Conservation (phyloP, 345 rosid species). For the Populus nigra region DNA sequence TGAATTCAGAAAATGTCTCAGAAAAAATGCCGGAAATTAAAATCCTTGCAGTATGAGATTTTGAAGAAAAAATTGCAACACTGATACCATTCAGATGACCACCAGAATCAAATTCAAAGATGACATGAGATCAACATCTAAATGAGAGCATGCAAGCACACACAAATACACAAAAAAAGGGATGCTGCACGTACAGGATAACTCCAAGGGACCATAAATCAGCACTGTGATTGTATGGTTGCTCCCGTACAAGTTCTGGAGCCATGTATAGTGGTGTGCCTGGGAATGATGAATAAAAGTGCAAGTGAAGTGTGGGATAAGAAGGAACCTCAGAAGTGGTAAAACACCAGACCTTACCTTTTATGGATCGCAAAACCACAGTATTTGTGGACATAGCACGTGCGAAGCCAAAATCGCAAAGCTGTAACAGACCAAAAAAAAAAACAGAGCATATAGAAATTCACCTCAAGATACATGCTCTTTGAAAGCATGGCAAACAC, state of each 20-base stretch:
- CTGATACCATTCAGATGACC: background rate
- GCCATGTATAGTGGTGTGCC: constrained; percentile 99
- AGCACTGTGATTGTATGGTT: constrained; percentile 97
- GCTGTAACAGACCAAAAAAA: constrained; percentile 47
- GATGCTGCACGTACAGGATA: constrained; percentile 60
- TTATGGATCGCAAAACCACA: constrained; percentile 89
- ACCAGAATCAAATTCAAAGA: background rate
- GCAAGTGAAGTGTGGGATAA: background rate
- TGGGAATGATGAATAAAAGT: constrained; percentile 28
- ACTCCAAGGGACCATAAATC: constrained; percentile 99
- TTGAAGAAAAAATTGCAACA: too few relatives aligned
- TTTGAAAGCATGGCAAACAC: background rate
- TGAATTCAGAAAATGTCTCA: too few relatives aligned
- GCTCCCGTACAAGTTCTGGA: constrained; percentile 92
- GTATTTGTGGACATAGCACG: constrained; percentile 99
- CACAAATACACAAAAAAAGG: background rate
- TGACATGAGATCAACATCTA: background rate
- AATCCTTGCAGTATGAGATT: too few relatives aligned
- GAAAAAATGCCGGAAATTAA: too few relatives aligned
- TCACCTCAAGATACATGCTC: background rate
- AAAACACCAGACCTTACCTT: constrained; percentile 47
- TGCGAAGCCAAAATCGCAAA: constrained; percentile 98
- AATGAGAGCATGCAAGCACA: background rate
- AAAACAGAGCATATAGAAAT: constrained; percentile 6
- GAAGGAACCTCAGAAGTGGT: constrained; percentile 1